Conservation (phyloP, 2,329 filamentous ascomycete species). For the Botrytis deweyae region DNA sequence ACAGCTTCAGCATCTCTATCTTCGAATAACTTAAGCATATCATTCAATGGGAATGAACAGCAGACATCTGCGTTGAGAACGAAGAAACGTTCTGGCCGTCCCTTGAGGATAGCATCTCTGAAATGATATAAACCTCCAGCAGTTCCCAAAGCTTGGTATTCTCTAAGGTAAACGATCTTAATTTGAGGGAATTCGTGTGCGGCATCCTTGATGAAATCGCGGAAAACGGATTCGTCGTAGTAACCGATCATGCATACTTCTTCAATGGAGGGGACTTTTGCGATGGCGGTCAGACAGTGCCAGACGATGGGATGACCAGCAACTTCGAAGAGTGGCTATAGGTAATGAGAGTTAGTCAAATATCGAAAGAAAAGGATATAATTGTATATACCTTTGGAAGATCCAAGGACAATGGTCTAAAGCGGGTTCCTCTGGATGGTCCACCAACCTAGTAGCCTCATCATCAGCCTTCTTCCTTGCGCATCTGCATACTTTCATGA, state of each 20-base stretch:
- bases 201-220: conserved; percentile 95
- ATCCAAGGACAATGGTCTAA: conserved; percentile 92
- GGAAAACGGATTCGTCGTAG: conserved; percentile 96
- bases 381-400: conserved; percentile 74
- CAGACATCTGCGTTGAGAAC: conserved; percentile 98
- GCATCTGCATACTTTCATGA: conserved; percentile 9
- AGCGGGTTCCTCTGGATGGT: conserved; percentile 91
- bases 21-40: conserved; percentile 93
- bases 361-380: conserved; percentile 16
- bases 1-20: conserved; percentile 96
- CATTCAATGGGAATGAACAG: conserved; percentile 93
- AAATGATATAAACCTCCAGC: conserved; percentile 98
- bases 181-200: conserved; percentile 81
- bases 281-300: conserved; percentile 90
- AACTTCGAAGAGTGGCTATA: conserved; percentile 92
- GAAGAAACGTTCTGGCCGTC: conserved; percentile 90
- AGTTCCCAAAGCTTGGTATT: conserved; percentile 95
- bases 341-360: conserved; percentile 3
- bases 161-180: conserved; percentile 90
- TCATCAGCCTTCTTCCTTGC: conserved; percentile 22
- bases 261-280: conserved; percentile 86
- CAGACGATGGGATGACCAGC: conserved; percentile 98
- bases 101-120: conserved; percentile 97
- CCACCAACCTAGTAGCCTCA: conserved; percentile 71
- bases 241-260: conserved; percentile 98